Evolutionary conservation across 116 monocot genomes (phyloP), one percentile per base, ranked within the genome.

Genomic region (Papilionanthe hybrid): DNA sequence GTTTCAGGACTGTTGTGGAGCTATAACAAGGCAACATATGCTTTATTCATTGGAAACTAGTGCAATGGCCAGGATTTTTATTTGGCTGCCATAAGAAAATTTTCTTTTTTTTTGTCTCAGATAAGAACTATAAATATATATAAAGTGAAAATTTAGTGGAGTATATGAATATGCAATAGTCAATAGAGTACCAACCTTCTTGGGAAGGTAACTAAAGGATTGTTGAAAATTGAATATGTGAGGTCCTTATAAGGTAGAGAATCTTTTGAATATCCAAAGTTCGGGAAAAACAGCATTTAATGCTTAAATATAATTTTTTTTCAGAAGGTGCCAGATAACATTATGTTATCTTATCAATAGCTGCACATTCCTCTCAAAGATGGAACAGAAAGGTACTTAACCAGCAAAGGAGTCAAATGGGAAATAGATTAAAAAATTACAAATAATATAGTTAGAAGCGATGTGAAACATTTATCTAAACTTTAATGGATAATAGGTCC

Each of bases 391-490:
- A 10, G 67, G 10, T 67, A 28, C 9, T 67, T 25, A 67, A 67
- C 10, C n/a, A 67, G 29, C 1, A 25, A 73, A 22, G 73, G 6
- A 73, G 44, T 43, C 2, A 32, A 68, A 73, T 73, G 28, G 15
- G 32, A 68, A 68, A 32, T 0, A 68, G 32, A 1, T 15, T 65
- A 65, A 5, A 65, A 27, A 32, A 29, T 57, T 57, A 57, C 18
- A 57, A 57, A 57, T 57, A 57, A 13, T 68, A 29, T 8, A 0
- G 60, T 30, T 15, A 69, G 17, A 30, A 25, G 8, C 8, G 27
- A 13, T 72, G 9, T 45, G 68, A 73, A 73, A 73, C 22, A n/a
- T 43, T 73, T 71, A 37, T 37, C 44, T 43, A n/a, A 73, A 73
- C 44, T n/a, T n/a, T 43, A 43, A 73, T 7, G 19, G 44, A 44